Conservation (phyloP, 2,329 filamentous ascomycete genomes). For the Aspergillus aculeatus region DNA sequence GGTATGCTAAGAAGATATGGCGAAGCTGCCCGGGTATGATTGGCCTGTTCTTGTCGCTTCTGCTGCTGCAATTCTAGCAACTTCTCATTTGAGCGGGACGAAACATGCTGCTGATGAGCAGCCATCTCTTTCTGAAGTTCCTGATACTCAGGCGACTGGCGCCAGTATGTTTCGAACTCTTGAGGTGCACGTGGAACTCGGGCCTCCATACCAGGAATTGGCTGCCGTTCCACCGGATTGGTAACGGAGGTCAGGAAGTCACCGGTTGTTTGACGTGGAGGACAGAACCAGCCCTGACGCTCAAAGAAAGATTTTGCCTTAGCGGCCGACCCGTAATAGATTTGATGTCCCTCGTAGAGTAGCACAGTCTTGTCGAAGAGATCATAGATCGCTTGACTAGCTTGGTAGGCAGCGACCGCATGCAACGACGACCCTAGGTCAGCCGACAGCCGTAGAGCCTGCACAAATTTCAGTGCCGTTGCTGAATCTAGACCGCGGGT, state of each 20-base stretch:
- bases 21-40: constrained; percentile 59
- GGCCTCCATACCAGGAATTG: constrained; percentile 58
- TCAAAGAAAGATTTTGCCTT: constrained; percentile 65
- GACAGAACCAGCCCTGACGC: constrained; percentile 65
- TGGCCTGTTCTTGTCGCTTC: constrained; percentile 39
- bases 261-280: constrained; percentile 62
- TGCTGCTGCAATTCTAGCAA: constrained; percentile 34
- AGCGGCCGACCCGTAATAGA: constrained; percentile 66
- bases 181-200: constrained; percentile 65
- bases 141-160: constrained; percentile 49
- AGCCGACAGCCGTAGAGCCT: constrained; percentile 47
- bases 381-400: constrained; percentile 42
- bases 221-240: constrained; percentile 57
- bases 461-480: constrained; percentile 54
- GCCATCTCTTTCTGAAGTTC: constrained; percentile 40
- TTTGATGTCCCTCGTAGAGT: constrained; percentile 70
- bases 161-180: constrained; percentile 63
- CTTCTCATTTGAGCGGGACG: constrained; percentile 30
- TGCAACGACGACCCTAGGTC: constrained; percentile 47
- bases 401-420: constrained; percentile 54
- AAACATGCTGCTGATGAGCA: constrained; percentile 31
- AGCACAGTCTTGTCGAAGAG: constrained; percentile 69
- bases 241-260: constrained; percentile 70
- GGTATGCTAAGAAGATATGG: constrained; percentile 75
- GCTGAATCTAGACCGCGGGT: constrained; percentile 49